Evolutionary conservation across 1,139 yeast genomes (phyloP).

Genomic region (Nakaseomyces bracarensis): DNA sequence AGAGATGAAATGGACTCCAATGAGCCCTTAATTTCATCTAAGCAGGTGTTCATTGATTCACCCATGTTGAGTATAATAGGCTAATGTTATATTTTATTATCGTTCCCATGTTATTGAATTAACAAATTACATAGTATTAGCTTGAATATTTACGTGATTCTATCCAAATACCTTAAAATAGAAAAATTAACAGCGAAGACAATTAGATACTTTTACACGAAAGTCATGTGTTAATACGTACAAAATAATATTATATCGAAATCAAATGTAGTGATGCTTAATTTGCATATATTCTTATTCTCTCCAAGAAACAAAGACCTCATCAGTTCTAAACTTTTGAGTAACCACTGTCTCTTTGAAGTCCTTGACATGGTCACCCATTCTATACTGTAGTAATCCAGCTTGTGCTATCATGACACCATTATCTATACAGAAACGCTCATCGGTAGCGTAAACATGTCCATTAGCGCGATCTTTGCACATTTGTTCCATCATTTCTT

Average conservation of each 20-base stretch:
- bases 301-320: slow-evolving; percentile 84
- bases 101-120: too few relatives aligned
- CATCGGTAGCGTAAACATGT: slow-evolving; percentile 86
- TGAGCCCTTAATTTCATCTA: slow-evolving; percentile 25
- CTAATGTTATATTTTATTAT: neutral
- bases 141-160: too few relatives aligned
- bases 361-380: slow-evolving; percentile 55
- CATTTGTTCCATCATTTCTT: slow-evolving; percentile 94
- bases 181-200: too few relatives aligned
- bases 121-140: neutral
- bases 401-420: slow-evolving; percentile 99
- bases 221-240: too few relatives aligned
- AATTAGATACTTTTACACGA: too few relatives aligned
- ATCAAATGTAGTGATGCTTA: too few relatives aligned
- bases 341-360: slow-evolving; percentile 76
- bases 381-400: slow-evolving; percentile 77
- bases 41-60: slow-evolving; percentile 11
- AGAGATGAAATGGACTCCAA: slow-evolving; percentile 25
- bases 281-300: slow-evolving; percentile 36
- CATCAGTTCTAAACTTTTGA: slow-evolving; percentile 89
- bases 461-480: slow-evolving; percentile 78
- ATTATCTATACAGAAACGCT: slow-evolving; percentile 91
- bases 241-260: too few relatives aligned
- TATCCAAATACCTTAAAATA: too few relatives aligned
- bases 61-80: neutral